Evolutionary conservation across 331 rosid genomes (phyloP), one percentile per base, ranked within the genome.

Genomic region (Acacia pycnantha): DNA sequence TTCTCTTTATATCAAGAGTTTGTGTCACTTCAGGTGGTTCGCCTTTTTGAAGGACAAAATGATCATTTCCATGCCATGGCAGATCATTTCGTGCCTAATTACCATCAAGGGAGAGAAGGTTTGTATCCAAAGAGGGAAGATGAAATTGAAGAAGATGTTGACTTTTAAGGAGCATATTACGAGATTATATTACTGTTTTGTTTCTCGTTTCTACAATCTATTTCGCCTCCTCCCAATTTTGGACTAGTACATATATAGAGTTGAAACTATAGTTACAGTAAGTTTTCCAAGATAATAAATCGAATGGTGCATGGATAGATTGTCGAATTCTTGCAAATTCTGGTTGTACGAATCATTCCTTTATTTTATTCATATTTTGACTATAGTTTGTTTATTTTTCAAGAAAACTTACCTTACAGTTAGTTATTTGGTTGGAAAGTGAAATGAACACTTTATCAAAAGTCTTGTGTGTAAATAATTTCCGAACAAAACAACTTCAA

Each of bases 1-100:
- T 27, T 56, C 29, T 29, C 31, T 71, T 24, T 51, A 18, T 62
- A 24, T 3, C 0, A 50, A 50, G 2, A 46, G 35, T 68, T 71
- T 71, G 50, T 40, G 50, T 47, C 70, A 29, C 73, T 72, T 48
- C 85, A 91, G 96, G 91, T 90, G 64, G 94, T 90, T 66, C 92
- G 90, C 66, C 82, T 88, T 82, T 89, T 91, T n/a, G 96, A 90
- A 82, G 92, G 91, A 26, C 86, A 87, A 40, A 91, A 79, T 67
- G 88, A 87, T 65, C 84, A 76, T 66, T 90, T 82, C 81, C 80
- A 80, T 56, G 80, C 81, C 66, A 47, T 87, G 24, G 88, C 73
- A 59, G 88, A 87, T 67, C 86, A 88, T 46, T 82, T 81, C 22
- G 27, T 77, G 64, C 88, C 91, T 31, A 81, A 61, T 58, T 79